Conservation (phyloP, 495 filamentous ascomycete genomes). For the Trypethelium eluteriae region DNA sequence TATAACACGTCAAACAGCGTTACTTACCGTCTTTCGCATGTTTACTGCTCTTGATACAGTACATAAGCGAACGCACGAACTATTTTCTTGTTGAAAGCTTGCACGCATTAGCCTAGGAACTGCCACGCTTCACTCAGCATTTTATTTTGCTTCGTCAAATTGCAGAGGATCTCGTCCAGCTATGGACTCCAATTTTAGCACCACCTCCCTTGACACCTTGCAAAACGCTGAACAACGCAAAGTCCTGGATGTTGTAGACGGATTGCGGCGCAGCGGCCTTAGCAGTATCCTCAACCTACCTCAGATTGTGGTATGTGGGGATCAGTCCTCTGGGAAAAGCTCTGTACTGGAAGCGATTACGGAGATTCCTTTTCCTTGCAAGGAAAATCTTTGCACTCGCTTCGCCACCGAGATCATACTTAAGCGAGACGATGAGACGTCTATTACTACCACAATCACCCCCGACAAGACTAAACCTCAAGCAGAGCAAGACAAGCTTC, state of each 20-base stretch:
- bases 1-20: too few relatives aligned
- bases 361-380: conserved; percentile 58
- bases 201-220: conserved; percentile 28
- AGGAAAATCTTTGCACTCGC: conserved; percentile 56
- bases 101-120: too few relatives aligned
- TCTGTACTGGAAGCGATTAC: conserved; percentile 69
- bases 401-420: conserved; percentile 60
- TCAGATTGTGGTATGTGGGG: conserved; percentile 66
- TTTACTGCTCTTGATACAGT: too few relatives aligned
- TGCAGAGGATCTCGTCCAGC: background rate
- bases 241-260: conserved; percentile 52
- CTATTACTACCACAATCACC: conserved; percentile 29
- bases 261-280: conserved; percentile 48
- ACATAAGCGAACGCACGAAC: too few relatives aligned
- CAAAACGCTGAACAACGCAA: conserved; percentile 28
- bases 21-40: too few relatives aligned
- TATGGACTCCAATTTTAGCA: conserved; percentile 14
- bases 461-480: conserved; percentile 28
- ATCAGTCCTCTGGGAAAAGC: conserved; percentile 65
- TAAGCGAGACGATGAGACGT: conserved; percentile 28
- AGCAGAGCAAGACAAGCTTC: conserved; percentile 28
- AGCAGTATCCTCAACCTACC: conserved; percentile 52
- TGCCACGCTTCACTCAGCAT: background rate
- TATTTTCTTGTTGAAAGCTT: too few relatives aligned
- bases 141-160: background rate